Evolutionary conservation across 148 eudicot species (phyloP).

Genomic region (Chenopodium suecicum): DNA sequence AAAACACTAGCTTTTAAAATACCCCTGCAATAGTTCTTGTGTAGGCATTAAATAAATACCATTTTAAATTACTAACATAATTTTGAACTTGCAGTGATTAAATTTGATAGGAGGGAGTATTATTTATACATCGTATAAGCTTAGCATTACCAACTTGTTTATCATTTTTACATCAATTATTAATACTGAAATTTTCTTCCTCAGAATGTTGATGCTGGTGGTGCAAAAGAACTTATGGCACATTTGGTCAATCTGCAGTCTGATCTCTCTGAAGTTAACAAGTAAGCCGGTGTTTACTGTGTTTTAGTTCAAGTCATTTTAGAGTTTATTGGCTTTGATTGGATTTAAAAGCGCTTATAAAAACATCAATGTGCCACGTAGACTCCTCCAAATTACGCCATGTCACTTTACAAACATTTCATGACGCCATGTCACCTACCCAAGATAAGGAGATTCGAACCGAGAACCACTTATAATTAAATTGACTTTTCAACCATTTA

Average conservation of each 20-base stretch:
- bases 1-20: not conserved
- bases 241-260: constrained; percentile 86
- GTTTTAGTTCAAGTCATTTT: not conserved
- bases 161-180: not conserved
- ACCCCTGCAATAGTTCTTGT: not conserved
- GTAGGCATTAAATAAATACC: not conserved
- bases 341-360: too few species aligned
- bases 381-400: too few species aligned
- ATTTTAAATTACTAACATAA: not conserved
- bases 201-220: constrained; percentile 91
- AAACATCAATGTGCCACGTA: too few species aligned
- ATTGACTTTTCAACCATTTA: too few species aligned
- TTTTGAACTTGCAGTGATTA: not conserved
- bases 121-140: not conserved
- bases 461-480: too few species aligned
- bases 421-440: too few species aligned
- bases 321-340: not conserved
- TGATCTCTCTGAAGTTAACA: constrained; percentile 67
- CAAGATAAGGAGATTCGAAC: too few species aligned
- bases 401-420: too few species aligned
- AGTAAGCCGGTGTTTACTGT: constrained; percentile 43
- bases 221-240: constrained; percentile 91
- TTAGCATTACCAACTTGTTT: not conserved
- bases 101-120: not conserved
- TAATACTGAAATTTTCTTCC: constrained; percentile 10